Conservation (phyloP, 2,329 filamentous ascomycete genomes). For the Stagonosporopsis chrysanthemi region DNA sequence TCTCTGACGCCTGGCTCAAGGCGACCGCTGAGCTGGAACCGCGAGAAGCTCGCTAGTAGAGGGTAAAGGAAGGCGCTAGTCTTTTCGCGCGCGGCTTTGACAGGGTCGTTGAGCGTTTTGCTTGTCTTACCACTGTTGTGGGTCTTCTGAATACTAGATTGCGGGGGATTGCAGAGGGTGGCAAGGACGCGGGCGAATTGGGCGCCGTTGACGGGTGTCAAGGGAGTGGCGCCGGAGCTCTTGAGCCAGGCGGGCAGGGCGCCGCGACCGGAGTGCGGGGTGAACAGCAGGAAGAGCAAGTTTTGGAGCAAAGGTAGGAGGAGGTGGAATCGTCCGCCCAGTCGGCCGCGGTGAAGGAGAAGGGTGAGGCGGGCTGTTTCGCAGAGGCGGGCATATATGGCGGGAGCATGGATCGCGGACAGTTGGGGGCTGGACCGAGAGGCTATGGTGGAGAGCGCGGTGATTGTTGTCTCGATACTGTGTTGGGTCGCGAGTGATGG, state of each 20-base stretch:
- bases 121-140: slow-evolving; percentile 43
- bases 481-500: slow-evolving; percentile 54
- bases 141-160: slow-evolving; percentile 59
- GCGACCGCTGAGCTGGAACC: slow-evolving; percentile 58
- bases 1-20: slow-evolving; percentile 62
- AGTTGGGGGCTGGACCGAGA: slow-evolving; percentile 43
- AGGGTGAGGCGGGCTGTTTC: slow-evolving; percentile 61
- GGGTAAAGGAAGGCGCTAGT: slow-evolving; percentile 66
- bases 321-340: slow-evolving; percentile 68
- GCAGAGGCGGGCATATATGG: slow-evolving; percentile 63
- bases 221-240: slow-evolving; percentile 22
- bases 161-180: slow-evolving; percentile 68
- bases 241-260: slow-evolving; percentile 45
- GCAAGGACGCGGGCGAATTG: slow-evolving; percentile 64
- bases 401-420: slow-evolving; percentile 37
- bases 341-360: slow-evolving; percentile 63
- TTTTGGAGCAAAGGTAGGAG: slow-evolving; percentile 63
- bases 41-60: slow-evolving; percentile 64
- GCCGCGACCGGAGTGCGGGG: slow-evolving; percentile 48
- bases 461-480: slow-evolving; percentile 52
- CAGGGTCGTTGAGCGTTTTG: slow-evolving; percentile 63
- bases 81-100: slow-evolving; percentile 65
- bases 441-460: slow-evolving; percentile 44
- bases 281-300: slow-evolving; percentile 64
- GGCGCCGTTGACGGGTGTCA: slow-evolving; percentile 55